phyloP scores from a whole-genome alignment of 1,284 basidiomycete species.

The Rhodotorula sp. region DNA sequence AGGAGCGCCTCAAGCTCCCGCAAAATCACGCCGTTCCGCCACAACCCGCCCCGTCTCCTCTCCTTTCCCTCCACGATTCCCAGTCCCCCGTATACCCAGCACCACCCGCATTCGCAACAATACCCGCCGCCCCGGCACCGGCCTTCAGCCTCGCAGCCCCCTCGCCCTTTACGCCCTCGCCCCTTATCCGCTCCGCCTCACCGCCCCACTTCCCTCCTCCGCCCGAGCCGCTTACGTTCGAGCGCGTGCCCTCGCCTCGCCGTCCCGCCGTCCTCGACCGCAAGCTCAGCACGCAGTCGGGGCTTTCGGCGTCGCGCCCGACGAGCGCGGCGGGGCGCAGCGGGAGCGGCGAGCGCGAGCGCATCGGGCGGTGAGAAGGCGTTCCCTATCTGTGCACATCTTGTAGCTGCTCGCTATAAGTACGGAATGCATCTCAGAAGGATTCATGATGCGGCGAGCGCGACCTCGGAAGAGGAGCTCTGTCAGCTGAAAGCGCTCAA shows the following conservation, averaged over 20 bases:
- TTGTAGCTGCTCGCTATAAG: neutral
- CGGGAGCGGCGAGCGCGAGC: neutral
- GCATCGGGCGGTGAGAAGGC: neutral
- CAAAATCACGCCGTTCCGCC: neutral
- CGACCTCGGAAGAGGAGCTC: too few relatives aligned
- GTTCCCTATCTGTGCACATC: too few relatives aligned
- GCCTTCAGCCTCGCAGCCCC: neutral
- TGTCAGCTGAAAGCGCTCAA: too few relatives aligned
- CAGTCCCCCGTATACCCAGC: neutral
- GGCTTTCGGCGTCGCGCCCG: constrained; percentile 22
- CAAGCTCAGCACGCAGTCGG: constrained; percentile 19
- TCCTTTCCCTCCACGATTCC: neutral
- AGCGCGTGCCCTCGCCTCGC: constrained; percentile 16
- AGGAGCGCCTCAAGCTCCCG: constrained; percentile 39
- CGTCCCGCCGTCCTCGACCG: neutral
- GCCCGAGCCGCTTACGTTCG: constrained; percentile 22
- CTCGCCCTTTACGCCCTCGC: neutral
- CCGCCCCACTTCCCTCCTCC: neutral
- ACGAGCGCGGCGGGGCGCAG: neutral
- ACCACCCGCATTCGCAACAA: neutral
- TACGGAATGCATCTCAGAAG: neutral
- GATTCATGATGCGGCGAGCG: too few relatives aligned
- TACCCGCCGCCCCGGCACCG: neutral
- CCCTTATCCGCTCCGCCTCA: neutral
- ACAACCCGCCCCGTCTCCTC: neutral